Evolutionary conservation across 352 stramenopile genomes (phyloP), one percentile per base, ranked within the genome.

Genomic region (Pythium oligandrum): DNA sequence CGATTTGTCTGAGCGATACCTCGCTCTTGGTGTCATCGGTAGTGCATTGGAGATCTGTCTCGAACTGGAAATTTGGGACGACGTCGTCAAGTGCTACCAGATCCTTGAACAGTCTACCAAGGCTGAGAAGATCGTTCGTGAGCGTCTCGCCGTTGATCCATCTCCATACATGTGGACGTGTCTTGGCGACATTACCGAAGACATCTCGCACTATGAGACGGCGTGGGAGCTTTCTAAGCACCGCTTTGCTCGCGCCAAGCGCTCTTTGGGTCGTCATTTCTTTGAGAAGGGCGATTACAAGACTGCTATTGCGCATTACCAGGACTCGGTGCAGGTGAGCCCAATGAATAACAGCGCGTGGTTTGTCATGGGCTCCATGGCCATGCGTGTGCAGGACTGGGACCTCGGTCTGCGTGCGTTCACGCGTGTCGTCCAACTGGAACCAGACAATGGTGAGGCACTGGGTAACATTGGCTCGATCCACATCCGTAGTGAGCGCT

Each of bases 381-480:
- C 73, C 6, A 98, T 98, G 94, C 86, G 90, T 40, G 60, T 73
- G 3, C 65, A 97, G 39, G 71, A 83, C 40, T 98, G 90, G 90
- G 60, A 83, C 31, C 70, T 89, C 32, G 90, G 87, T 11, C 70
- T 98, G 50, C 75, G 71, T 12, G 75, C 94, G 26, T 98, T 98
- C 63, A 95, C 88, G 46, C 85, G 93, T 40, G 92, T 98, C 26
- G 93, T 97, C 30, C 88, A 97, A 64, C 85, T 98, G 52, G 88
- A 98, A 53, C 94, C 95, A 5, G 92, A 98, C 53, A 90, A 98
- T 57, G 88, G 83, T 31, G 95, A 98, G 61, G 91, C 93, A 1
- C 98, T 90, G 93, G 93, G 92, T 39, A 98, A 98, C 72, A 76
- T 98, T 30, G 93, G 92, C 44, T 96, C 93, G 43, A 88, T 98